These are phyloP conservation scores for Moesziomyces sp. DNA, from an alignment of 1,284 basidiomycete species.

Conservation along the genomic window DNA sequence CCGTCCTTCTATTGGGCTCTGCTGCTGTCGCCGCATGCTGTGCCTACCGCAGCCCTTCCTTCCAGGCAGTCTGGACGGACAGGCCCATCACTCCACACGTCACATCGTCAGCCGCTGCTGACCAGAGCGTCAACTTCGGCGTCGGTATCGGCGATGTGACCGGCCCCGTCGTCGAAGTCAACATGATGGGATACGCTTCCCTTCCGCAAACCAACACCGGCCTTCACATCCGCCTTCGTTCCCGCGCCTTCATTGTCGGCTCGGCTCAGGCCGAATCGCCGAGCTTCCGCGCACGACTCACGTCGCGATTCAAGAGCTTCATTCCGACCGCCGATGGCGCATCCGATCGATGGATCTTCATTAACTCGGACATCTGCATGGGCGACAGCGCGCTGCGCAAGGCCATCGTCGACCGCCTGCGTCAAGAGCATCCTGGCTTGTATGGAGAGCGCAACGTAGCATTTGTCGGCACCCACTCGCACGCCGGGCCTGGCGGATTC, in stretches of 20 bases:
- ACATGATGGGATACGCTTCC: conserved; percentile 77
- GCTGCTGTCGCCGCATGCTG: conserved; percentile 22
- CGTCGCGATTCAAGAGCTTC: conserved; percentile 17
- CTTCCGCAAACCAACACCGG: conserved; percentile 79
- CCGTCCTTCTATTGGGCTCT: conserved; percentile 17
- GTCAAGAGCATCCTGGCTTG: conserved; percentile 73
- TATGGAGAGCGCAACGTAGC: conserved; percentile 80
- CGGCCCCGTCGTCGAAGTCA: conserved; percentile 72
- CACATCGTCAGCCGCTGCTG: background rate
- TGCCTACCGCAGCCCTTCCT: conserved; percentile 7
- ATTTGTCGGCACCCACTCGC: conserved; percentile 79
- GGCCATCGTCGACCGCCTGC: conserved; percentile 75
- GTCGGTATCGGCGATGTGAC: conserved; percentile 80
- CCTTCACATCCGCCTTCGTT: conserved; percentile 81
- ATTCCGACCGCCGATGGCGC: conserved; percentile 44
- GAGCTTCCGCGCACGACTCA: conserved; percentile 3
- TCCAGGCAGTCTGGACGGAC: conserved; percentile 4
- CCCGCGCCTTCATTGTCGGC: conserved; percentile 81
- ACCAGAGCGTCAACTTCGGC: conserved; percentile 37
- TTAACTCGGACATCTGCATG: conserved; percentile 75
- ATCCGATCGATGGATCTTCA: conserved; percentile 74
- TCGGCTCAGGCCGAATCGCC: conserved; percentile 7
- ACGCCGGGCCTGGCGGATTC: conserved; percentile 83
- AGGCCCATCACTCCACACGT: conserved; percentile 1
- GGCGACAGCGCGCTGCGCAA: conserved; percentile 82